A percentile compares a stretch with the other conserved stretches of the same genome.
Evolutionary conservation across 2,329 filamentous ascomycete genomes (phyloP).

Genomic region (Aspergillus aculeatinus): DNA sequence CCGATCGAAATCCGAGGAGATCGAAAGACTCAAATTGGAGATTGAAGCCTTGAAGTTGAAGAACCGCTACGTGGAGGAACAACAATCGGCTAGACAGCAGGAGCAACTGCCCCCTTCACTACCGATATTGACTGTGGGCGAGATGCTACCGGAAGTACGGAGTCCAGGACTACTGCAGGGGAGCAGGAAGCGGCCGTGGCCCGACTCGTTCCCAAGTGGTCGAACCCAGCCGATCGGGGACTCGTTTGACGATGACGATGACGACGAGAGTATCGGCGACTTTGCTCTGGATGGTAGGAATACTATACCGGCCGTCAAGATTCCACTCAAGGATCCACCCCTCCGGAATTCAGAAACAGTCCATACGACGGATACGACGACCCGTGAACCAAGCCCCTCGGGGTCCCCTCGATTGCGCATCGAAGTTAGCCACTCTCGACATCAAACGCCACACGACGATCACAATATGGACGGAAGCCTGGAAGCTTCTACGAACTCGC

Average conservation of each 20-base stretch:
- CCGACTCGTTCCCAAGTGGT: conserved; percentile 27
- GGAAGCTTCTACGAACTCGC: conserved; percentile 1
- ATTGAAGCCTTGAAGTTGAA: conserved; percentile 39
- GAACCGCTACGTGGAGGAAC: conserved; percentile 36
- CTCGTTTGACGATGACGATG: conserved; percentile 34
- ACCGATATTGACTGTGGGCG: conserved; percentile 6
- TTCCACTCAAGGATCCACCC: conserved; percentile 26
- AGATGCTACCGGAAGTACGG: conserved; percentile 28
- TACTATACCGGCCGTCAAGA: conserved; percentile 21
- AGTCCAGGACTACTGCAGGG: conserved; percentile 38
- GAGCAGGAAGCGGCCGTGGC: conserved; percentile 33
- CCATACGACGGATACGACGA: conserved; percentile 7
- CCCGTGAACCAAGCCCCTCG: conserved; percentile 6
- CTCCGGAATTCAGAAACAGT: background rate
- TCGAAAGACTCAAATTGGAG: conserved; percentile 40
- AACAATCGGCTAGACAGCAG: conserved; percentile 15
- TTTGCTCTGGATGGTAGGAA: conserved; percentile 23
- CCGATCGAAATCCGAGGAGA: conserved; percentile 40
- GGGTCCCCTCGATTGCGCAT: conserved; percentile 17
- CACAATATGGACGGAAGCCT: background rate
- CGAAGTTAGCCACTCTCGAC: conserved; percentile 14
- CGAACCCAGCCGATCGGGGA: conserved; percentile 30
- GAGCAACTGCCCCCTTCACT: conserved; percentile 3
- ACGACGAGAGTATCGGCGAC: conserved; percentile 29
- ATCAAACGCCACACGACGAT: conserved; percentile 10